phyloP scores from a whole-genome alignment of 495 filamentous ascomycete species.

The Lentithecium fluviatile region DNA sequence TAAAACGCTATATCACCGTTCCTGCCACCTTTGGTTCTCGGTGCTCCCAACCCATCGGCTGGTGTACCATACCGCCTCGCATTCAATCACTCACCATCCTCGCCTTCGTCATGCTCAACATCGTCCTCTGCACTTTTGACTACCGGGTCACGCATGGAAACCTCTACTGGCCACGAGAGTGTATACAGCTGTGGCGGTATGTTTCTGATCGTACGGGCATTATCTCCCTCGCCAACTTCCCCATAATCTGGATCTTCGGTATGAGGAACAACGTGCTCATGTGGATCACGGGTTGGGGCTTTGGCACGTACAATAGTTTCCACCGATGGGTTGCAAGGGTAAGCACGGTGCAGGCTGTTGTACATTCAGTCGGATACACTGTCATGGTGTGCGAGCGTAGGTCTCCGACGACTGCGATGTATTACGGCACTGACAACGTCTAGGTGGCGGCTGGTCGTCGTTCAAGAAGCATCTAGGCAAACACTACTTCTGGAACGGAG shows the following conservation, averaged over 20 bases:
- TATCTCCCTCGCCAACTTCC: slow-evolving; percentile 27
- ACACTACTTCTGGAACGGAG: slow-evolving; percentile 28
- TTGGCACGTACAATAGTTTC: slow-evolving; percentile 31
- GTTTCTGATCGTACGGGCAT: slow-evolving; percentile 28
- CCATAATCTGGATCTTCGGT: slow-evolving; percentile 28
- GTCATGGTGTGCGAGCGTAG: slow-evolving; percentile 11
- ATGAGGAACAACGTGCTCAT: slow-evolving; percentile 27
- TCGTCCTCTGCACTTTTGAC: slow-evolving; percentile 42
- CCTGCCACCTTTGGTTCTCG: slow-evolving; percentile 40
- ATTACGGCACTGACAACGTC: slow-evolving; percentile 3
- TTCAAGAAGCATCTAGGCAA: slow-evolving; percentile 10
- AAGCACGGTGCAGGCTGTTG: slow-evolving; percentile 23
- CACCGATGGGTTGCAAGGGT: slow-evolving; percentile 29
- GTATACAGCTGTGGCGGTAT: slow-evolving; percentile 21
- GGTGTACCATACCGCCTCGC: slow-evolving; percentile 47
- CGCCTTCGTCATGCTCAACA: slow-evolving; percentile 48
- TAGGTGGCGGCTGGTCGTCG: slow-evolving; percentile 11
- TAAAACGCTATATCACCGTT: slow-evolving; percentile 39
- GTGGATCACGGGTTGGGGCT: slow-evolving; percentile 32
- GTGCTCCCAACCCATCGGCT: slow-evolving; percentile 30
- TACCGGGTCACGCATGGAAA: slow-evolving; percentile 42
- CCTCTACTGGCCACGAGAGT: slow-evolving; percentile 18
- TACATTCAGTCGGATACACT: slow-evolving; percentile 29
- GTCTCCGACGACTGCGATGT: background rate
- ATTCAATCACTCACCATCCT: slow-evolving; percentile 45